A percentile compares a stretch with the other conserved stretches of the same genome.
These are phyloP conservation scores for Hydrangea macrophylla DNA, from an alignment of 148 eudicot genomes.

Conservation along the genomic window DNA sequence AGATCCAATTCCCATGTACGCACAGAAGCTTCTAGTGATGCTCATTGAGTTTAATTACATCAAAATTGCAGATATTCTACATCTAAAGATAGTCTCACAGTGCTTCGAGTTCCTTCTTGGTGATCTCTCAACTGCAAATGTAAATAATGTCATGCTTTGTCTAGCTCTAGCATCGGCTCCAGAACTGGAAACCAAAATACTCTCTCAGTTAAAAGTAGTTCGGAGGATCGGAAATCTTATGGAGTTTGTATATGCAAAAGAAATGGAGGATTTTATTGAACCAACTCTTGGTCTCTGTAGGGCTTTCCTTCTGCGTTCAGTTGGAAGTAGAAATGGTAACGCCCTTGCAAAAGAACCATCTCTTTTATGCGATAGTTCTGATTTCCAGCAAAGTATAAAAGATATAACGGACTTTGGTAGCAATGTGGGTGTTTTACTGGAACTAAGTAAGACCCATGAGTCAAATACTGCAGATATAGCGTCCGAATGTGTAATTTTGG, in stretches of 20 bases:
- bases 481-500: slow-evolving; percentile 72
- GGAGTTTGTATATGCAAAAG: slow-evolving; percentile 71
- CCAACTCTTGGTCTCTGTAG: slow-evolving; percentile 78
- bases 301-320: slow-evolving; percentile 74
- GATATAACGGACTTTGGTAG: slow-evolving; percentile 76
- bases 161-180: slow-evolving; percentile 85
- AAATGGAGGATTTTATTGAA: slow-evolving; percentile 85
- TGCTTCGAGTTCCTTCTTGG: slow-evolving; percentile 90
- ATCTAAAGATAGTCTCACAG: slow-evolving; percentile 64
- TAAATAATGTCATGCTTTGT: slow-evolving; percentile 81
- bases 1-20: slow-evolving; percentile 93
- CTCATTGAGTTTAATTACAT: slow-evolving; percentile 73
- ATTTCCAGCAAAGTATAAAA: slow-evolving; percentile 58
- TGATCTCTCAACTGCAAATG: slow-evolving; percentile 76
- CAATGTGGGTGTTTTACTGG: slow-evolving; percentile 66
- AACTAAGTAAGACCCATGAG: slow-evolving; percentile 44
- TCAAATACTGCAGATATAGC: slow-evolving; percentile 58
- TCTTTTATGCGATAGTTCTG: slow-evolving; percentile 49
- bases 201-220: slow-evolving; percentile 82
- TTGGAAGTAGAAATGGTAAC: slow-evolving; percentile 32
- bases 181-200: slow-evolving; percentile 67
- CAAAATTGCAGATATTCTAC: slow-evolving; percentile 70
- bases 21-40: slow-evolving; percentile 94
- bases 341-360: slow-evolving; percentile 46
- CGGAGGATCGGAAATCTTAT: slow-evolving; percentile 77